These are phyloP conservation scores for Rhynchospora pubera DNA, from an alignment of 176 grass and related monocot species.

Conservation along the genomic window DNA sequence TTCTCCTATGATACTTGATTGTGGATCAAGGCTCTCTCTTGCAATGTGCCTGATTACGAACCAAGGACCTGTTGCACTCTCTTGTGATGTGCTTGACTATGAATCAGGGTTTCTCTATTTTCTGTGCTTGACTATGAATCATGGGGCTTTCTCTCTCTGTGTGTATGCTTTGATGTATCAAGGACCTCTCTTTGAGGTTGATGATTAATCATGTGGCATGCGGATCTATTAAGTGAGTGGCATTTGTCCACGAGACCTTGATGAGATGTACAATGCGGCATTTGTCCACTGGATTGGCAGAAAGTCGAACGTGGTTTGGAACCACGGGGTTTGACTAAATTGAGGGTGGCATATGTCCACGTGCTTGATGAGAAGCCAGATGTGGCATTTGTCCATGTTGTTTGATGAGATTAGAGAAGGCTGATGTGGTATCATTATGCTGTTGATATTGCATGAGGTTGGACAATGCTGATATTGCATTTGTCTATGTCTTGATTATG, in stretches of 20 bases:
- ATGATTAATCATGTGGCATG: slow-evolving; percentile 1
- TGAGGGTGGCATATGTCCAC: neutral
- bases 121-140: no score
- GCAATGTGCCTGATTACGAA: neutral
- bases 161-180: no score
- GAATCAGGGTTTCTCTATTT: no score
- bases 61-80: neutral
- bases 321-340: neutral
- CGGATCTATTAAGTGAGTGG: neutral
- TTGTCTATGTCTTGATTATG: no score
- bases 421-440: neutral
- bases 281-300: neutral
- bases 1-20: slow-evolving; percentile 2
- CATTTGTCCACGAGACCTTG: neutral
- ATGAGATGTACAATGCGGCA: neutral
- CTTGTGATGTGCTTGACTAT: no score
- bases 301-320: neutral
- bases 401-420: no score
- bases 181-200: no score
- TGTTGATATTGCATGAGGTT: neutral
- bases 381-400: no score
- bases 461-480: neutral
- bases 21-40: neutral
- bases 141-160: no score
- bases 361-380: no score